phyloP scores from a whole-genome alignment of 2,329 filamentous ascomycete genomes.

The Diaporthe helianthi region DNA sequence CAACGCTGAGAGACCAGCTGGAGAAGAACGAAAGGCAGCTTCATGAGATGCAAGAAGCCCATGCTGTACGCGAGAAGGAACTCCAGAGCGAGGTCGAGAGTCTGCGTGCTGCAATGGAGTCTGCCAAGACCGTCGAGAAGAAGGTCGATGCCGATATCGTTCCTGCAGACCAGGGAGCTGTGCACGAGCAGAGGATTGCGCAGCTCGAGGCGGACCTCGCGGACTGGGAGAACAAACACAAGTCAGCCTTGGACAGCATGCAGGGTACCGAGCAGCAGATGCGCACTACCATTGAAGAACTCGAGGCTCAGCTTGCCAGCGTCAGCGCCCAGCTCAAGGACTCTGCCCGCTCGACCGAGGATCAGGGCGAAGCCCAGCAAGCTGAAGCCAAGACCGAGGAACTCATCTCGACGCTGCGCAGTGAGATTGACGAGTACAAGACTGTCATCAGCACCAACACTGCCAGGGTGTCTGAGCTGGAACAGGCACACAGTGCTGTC shows the following conservation, averaged over 20 bases:
- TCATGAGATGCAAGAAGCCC: constrained; percentile 72
- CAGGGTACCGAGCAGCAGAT: constrained; percentile 76
- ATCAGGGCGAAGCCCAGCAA: constrained; percentile 51
- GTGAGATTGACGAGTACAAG: constrained; percentile 83
- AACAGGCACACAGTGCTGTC: constrained; percentile 72
- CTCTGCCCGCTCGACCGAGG: constrained; percentile 31
- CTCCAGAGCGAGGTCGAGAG: constrained; percentile 74
- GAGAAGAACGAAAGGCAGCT: constrained; percentile 86
- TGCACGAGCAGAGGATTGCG: constrained; percentile 65
- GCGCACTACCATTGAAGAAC: constrained; percentile 72
- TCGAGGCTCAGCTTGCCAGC: constrained; percentile 62
- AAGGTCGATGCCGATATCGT: constrained; percentile 41
- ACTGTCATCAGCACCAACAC: constrained; percentile 73
- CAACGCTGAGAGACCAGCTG: constrained; percentile 85
- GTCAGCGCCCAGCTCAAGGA: constrained; percentile 29
- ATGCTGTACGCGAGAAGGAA: constrained; percentile 77
- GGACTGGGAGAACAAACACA: constrained; percentile 79
- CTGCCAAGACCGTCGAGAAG: constrained; percentile 20
- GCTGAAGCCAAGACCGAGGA: constrained; percentile 63
- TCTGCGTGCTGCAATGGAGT: constrained; percentile 63
- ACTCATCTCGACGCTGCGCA: constrained; percentile 68
- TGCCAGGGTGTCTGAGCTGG: constrained; percentile 74
- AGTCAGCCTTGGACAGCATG: constrained; percentile 72
- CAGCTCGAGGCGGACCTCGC: constrained; percentile 75
- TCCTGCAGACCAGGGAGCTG: constrained; percentile 42